These are phyloP conservation scores for Rhodotorula sp. DNA, from an alignment of 1,284 basidiomycete species.

Conservation along the genomic window DNA sequence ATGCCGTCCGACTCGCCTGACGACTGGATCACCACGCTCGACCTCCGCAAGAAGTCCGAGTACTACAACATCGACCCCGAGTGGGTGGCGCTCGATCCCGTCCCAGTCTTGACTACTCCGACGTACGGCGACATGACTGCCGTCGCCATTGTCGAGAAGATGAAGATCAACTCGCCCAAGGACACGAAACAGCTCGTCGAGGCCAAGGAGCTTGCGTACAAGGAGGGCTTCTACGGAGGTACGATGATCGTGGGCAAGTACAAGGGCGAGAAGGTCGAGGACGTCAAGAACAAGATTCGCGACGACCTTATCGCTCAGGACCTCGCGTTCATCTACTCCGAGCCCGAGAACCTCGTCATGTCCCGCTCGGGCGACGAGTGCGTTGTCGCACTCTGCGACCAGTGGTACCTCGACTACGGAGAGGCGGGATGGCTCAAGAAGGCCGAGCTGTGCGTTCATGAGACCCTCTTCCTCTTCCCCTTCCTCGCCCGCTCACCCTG, in stretches of 20 bases:
- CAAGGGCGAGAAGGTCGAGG: slow-evolving; percentile 81
- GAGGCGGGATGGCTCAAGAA: slow-evolving; percentile 82
- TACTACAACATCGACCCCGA: slow-evolving; percentile 92
- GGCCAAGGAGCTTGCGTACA: slow-evolving; percentile 97
- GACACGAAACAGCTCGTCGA: slow-evolving; percentile 89
- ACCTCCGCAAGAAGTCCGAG: slow-evolving; percentile 94
- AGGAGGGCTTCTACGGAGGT: slow-evolving; percentile 95
- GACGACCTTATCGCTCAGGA: slow-evolving; percentile 75
- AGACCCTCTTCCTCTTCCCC: not conserved
- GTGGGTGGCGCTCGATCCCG: slow-evolving; percentile 82
- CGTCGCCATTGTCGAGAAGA: slow-evolving; percentile 76
- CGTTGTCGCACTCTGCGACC: slow-evolving; percentile 96
- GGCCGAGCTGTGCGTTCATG: slow-evolving; percentile 68
- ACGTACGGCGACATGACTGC: slow-evolving; percentile 91
- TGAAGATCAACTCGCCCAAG: slow-evolving; percentile 96
- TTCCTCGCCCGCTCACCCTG: slow-evolving; percentile 10
- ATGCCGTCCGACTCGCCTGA: slow-evolving; percentile 98
- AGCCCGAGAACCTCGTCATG: slow-evolving; percentile 90
- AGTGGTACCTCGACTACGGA: slow-evolving; percentile 99
- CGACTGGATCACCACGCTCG: slow-evolving; percentile 86
- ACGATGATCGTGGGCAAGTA: slow-evolving; percentile 86
- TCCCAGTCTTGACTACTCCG: slow-evolving; percentile 84
- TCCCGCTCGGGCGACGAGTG: slow-evolving; percentile 91
- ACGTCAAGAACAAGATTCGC: slow-evolving; percentile 86
- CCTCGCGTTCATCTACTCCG: slow-evolving; percentile 85